A percentile compares a stretch with the other conserved stretches of the same genome.
These are phyloP conservation scores for Diaporthe sp. DNA, from an alignment of 2,329 filamentous ascomycete genomes.

Conservation along the genomic window DNA sequence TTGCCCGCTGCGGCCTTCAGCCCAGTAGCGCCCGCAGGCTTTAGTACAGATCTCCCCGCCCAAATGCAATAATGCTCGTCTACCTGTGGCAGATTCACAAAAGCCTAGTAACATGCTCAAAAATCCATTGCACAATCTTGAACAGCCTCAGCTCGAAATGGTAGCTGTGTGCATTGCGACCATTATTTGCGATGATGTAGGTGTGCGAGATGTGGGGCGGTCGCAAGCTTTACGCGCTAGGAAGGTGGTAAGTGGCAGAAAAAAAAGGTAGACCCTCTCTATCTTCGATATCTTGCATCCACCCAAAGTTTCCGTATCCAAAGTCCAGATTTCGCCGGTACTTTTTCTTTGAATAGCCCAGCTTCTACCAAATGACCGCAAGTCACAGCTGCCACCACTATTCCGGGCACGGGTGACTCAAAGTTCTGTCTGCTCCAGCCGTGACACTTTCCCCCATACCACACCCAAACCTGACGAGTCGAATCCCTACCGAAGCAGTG, in stretches of 20 bases:
- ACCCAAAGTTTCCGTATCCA: neutral
- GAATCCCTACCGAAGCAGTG: neutral
- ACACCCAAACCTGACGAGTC: too few species aligned
- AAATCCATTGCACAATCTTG: neutral
- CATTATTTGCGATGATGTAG: conserved; percentile 34
- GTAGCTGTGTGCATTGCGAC: neutral
- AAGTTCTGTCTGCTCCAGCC: neutral
- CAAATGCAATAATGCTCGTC: neutral
- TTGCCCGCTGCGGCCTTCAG: neutral
- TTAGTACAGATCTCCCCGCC: neutral
- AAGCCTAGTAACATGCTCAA: too few species aligned
- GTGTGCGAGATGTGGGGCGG: conserved; percentile 6
- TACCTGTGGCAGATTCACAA: neutral
- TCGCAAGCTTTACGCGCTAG: conserved; percentile 10
- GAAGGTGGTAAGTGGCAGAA: conserved; percentile 41
- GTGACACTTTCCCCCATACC: neutral
- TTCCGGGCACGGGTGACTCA: neutral
- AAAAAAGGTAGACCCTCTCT: conserved; percentile 29
- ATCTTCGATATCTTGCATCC: conserved; percentile 1
- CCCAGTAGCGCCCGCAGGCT: neutral
- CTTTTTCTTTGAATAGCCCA: conserved; percentile 1
- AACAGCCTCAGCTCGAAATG: neutral
- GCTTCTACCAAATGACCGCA: neutral
- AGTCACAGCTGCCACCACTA: neutral
- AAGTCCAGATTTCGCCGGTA: neutral